Evolutionary conservation across 2,329 filamentous ascomycete species (phyloP).

Genomic region (Fusarium fracticaudum): DNA sequence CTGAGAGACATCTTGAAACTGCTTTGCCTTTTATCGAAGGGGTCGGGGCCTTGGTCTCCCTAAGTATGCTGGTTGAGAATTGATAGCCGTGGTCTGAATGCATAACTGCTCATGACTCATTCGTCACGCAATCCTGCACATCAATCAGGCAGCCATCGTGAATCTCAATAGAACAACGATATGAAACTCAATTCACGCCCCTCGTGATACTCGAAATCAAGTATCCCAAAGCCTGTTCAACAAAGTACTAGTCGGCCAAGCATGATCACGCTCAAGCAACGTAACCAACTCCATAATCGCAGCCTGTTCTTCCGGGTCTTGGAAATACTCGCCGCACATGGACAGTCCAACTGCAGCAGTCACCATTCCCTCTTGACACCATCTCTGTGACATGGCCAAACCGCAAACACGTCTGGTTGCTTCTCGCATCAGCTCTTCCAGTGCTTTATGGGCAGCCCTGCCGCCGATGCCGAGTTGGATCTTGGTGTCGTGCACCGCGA

Average conservation of each 20-base stretch:
- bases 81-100: neutral
- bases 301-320: constrained; percentile 10
- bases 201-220: neutral
- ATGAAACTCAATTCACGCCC: neutral
- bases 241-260: constrained; percentile 2
- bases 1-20: neutral
- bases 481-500: constrained; percentile 26
- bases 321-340: constrained; percentile 32
- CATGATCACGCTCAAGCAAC: constrained; percentile 20
- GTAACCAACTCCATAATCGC: constrained; percentile 2
- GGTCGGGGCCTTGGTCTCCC: rapidly evolving
- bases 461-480: constrained; percentile 19
- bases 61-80: neutral
- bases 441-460: constrained; percentile 17
- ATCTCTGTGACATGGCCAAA: neutral
- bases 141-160: neutral
- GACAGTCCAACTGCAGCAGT: constrained; percentile 22
- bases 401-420: constrained; percentile 19
- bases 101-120: neutral
- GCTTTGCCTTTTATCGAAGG: rapidly evolving
- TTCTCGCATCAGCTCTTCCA: constrained; percentile 14
- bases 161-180: rapidly evolving
- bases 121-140: neutral
- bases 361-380: constrained; percentile 15
- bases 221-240: neutral